Base-by-base conservation (phyloP, 2,329 filamentous ascomycete genomes). In the Penicillium expansum region DNA sequence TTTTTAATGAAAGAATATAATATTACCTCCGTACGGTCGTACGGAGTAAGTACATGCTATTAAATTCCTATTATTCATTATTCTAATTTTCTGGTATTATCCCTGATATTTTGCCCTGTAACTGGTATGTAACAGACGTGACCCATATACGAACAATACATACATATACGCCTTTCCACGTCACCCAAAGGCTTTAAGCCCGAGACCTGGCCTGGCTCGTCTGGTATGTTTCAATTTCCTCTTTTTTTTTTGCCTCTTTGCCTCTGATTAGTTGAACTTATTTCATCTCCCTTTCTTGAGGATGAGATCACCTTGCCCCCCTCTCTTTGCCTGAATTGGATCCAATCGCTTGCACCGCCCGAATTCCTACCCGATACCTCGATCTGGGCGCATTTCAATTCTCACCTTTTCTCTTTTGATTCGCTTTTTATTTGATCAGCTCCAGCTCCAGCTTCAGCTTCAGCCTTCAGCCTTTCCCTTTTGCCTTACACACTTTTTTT, bases 311-410 rank as follows among this genome's bases (percentile, higher is more conserved):
- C 62, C 62, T 52, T 60, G 58, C 58, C 56, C 59, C 60, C 57
- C 54, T 53, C 56, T 60, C 54, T 51, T 41, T 44, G 47, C 57
- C 61, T 60, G 51, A 58, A 50, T 56, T 53, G 45, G 56, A 62
- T 56, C 62, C 62, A 65, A 64, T 64, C 59, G 59, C 42, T 50
- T 63, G 62, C 60, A 59, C 62, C 55, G 62, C 60, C 63, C 55
- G 54, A 59, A 62, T 55, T 63, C 55, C 55, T 57, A 59, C 61
- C 61, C 53, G 59, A 60, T 56, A 50, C 58, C 39, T 52, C 51
- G 48, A 49, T 42, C 56, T 48, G 50, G 58, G 55, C 52, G 57
- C 48, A 51, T 51, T 55, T 38, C 49, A 47, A 44, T 50, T 51
- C 45, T 35, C 16, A 45, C 32, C 37, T 41, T 42, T 24, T 33